Evolutionary conservation across 1,284 basidiomycete species (phyloP).

Genomic region (Puccinia coronata): DNA sequence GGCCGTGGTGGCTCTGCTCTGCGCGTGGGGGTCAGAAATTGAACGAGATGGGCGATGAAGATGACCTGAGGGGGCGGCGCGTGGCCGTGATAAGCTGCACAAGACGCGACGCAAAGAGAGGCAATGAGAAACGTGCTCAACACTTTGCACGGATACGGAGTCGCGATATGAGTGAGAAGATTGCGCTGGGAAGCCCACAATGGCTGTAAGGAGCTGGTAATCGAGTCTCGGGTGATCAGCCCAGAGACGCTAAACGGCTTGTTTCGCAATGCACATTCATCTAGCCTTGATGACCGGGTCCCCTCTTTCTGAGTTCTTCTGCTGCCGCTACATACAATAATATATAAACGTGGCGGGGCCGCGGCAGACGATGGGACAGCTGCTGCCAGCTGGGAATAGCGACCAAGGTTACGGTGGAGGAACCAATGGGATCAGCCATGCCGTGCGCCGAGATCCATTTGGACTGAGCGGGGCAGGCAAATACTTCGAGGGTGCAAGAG

Average conservation of each 20-base stretch:
- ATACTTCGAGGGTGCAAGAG: conserved; percentile 86
- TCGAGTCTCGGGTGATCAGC: conserved; percentile 96
- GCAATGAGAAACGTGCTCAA: conserved; percentile 91
- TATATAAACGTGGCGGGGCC: conserved; percentile 83
- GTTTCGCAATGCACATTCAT: conserved; percentile 89
- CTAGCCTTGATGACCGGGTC: conserved; percentile 92
- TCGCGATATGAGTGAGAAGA: conserved; percentile 98
- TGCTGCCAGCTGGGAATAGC: conserved; percentile 67
- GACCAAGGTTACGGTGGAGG: conserved; percentile 83
- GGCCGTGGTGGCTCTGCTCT: conserved; percentile 32
- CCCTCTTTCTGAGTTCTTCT: conserved; percentile 90
- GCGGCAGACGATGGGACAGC: conserved; percentile 65
- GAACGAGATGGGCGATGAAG: background rate
- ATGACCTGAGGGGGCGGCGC: conserved; percentile 70
- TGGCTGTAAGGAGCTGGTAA: conserved; percentile 92
- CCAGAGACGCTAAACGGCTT: conserved; percentile 78
- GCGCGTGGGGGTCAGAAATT: conserved; percentile 15
- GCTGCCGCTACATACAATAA: conserved; percentile 96
- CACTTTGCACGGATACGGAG: conserved; percentile 92
- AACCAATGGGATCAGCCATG: conserved; percentile 85
- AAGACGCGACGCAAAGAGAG: conserved; percentile 87
- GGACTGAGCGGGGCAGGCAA: conserved; percentile 74
- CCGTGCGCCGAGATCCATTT: conserved; percentile 90
- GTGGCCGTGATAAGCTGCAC: conserved; percentile 84
- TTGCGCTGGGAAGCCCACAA: conserved; percentile 95